These are phyloP conservation scores for Colletotrichum incanum DNA, from an alignment of 2,329 filamentous ascomycete genomes.

Conservation along the genomic window DNA sequence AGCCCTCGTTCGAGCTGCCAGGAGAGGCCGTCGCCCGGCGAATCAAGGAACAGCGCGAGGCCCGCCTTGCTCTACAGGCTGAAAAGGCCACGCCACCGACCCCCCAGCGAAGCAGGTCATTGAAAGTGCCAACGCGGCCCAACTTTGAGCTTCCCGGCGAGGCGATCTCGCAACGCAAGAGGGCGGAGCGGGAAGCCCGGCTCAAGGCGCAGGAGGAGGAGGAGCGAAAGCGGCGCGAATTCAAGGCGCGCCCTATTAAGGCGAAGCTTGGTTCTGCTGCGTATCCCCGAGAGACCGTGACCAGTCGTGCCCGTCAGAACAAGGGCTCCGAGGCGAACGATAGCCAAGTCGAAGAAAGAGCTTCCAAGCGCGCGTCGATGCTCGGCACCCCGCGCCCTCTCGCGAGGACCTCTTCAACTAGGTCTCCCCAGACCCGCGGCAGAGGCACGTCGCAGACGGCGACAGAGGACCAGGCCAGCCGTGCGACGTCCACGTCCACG, in stretches of 20 bases:
- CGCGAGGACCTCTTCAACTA: constrained; percentile 24
- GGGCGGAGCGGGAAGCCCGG: constrained; percentile 69
- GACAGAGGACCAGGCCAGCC: constrained; percentile 47
- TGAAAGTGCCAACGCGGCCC: constrained; percentile 67
- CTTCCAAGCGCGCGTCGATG: constrained; percentile 44
- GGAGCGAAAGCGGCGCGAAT: constrained; percentile 72
- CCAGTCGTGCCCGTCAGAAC: constrained; percentile 70
- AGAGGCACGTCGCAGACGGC: constrained; percentile 22
- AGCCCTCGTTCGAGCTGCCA: constrained; percentile 73
- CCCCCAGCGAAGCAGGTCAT: constrained; percentile 64
- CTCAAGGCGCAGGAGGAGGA: constrained; percentile 73
- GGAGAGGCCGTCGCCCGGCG: constrained; percentile 73
- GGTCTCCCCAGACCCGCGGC: constrained; percentile 36
- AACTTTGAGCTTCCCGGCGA: constrained; percentile 77
- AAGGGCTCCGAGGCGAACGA: constrained; percentile 52
- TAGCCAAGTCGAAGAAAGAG: neutral
- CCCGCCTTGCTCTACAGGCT: constrained; percentile 61
- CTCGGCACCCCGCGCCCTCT: constrained; percentile 30
- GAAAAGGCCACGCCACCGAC: constrained; percentile 46
- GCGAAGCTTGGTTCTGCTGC: constrained; percentile 58
- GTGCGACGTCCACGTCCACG: constrained; percentile 63
- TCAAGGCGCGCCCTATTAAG: constrained; percentile 73
- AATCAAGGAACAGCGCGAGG: constrained; percentile 72
- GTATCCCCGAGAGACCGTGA: constrained; percentile 69
- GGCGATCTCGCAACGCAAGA: constrained; percentile 69